phyloP scores from a whole-genome alignment of 2,329 filamentous ascomycete genomes.

The Curvularia verruculosa region DNA sequence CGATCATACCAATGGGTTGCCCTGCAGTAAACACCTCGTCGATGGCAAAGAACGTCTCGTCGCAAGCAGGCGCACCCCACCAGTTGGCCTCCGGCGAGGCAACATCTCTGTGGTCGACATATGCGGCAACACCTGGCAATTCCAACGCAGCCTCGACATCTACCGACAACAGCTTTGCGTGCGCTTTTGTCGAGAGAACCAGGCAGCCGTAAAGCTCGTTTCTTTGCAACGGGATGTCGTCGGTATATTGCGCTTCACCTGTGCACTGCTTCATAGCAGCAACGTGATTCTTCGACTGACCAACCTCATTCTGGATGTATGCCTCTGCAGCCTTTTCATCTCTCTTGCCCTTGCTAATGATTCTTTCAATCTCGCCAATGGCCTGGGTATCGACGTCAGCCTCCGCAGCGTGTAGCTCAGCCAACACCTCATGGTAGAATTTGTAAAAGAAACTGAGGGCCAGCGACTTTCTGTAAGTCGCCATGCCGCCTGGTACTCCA shows the following conservation, averaged over 20 bases:
- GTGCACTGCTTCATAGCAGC: slow-evolving; percentile 93
- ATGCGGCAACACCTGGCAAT: slow-evolving; percentile 82
- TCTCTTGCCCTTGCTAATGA: slow-evolving; percentile 78
- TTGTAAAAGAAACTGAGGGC: slow-evolving; percentile 95
- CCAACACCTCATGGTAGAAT: slow-evolving; percentile 89
- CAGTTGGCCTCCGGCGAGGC: slow-evolving; percentile 81
- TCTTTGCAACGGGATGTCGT: slow-evolving; percentile 85
- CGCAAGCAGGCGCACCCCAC: slow-evolving; percentile 84
- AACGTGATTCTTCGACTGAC: slow-evolving; percentile 84
- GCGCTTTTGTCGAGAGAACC: slow-evolving; percentile 85
- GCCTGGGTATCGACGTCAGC: slow-evolving; percentile 71
- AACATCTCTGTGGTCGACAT: slow-evolving; percentile 82
- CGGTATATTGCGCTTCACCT: slow-evolving; percentile 94
- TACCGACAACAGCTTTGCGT: slow-evolving; percentile 81
- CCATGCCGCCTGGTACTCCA: slow-evolving; percentile 95
- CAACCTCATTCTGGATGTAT: slow-evolving; percentile 82
- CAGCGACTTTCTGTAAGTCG: slow-evolving; percentile 88
- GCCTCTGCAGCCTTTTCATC: slow-evolving; percentile 76
- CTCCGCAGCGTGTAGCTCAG: slow-evolving; percentile 61
- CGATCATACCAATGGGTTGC: slow-evolving; percentile 87
- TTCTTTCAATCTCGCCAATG: slow-evolving; percentile 82
- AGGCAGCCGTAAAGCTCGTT: slow-evolving; percentile 90
- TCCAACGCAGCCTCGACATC: slow-evolving; percentile 78
- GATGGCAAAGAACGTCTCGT: slow-evolving; percentile 91
- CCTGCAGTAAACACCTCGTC: slow-evolving; percentile 88